Evolutionary conservation across 768 basidiomycete species (phyloP), one percentile per base, ranked within the genome.

Genomic region (Mycena vulgaris): DNA sequence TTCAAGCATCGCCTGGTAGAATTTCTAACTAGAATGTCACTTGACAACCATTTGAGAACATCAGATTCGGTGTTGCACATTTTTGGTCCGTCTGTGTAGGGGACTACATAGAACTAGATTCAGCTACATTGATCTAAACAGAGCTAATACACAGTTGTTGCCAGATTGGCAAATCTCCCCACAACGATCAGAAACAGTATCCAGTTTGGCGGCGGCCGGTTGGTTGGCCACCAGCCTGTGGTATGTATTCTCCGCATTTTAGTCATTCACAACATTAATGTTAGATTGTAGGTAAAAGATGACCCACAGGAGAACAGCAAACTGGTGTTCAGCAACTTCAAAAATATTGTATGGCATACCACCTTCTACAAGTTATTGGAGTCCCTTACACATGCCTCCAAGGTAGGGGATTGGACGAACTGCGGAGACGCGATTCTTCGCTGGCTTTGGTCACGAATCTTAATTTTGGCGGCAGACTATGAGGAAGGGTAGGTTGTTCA

Each of bases 401-500:
- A 69, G 9, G 75, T 60, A 2, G 83, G 84, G 0, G 64, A 60
- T 16, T 47, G 47, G 19, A 59, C 75, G 31, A 30, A 63, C 13
- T 84, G 79, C 68, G 79, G 78, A 9, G 76, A 83, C 69, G 70
- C 71, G 5, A 68, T 81, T 8, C 5, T 28, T 6, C 78, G 75
- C 0, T 69, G 51, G 14, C 49, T 87, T 0, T 87, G 77, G 33
- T 83, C 83, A 1, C 35, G 80, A 11, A 76, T 87, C 39, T 33
- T 84, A 0, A 83, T 85, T 10, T 68, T 85, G 3, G 83, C 80
- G 7, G 80, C 81, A 5, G 84, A 87, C 66, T 87, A 84, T 58
- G 81, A 87, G 69, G 85, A 88, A 76, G 80, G 82, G 86, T 87
- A 78, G 16, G 81, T 76, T n/a, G n/a, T 69, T 53, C 51, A 17